A percentile compares a stretch with the other conserved stretches of the same genome.
phyloP scores from a whole-genome alignment of 192 early-diverging fungal species.

The Linnemannia schmuckeri region DNA sequence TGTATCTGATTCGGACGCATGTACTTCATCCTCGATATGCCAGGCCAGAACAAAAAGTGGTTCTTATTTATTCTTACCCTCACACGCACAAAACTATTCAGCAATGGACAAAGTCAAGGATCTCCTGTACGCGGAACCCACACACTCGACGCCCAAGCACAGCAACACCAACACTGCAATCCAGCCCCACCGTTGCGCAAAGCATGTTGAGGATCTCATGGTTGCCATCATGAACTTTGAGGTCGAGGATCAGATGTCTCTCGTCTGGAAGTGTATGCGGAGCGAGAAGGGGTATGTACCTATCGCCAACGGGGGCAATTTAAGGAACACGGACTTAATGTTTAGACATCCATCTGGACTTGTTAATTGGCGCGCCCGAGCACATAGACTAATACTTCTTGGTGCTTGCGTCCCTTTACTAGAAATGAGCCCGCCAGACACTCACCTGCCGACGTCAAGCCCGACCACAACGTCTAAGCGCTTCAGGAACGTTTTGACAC shows the following conservation, averaged over 20 bases:
- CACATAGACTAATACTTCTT: not conserved
- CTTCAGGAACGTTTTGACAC: not conserved
- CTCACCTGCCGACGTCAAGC: constrained; percentile 22
- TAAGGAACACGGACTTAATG: not conserved
- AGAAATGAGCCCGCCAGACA: constrained; percentile 42
- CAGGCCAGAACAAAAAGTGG: too few species aligned
- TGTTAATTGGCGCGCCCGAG: not conserved
- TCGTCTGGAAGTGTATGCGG: constrained; percentile 50
- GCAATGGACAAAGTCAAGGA: constrained; percentile 41
- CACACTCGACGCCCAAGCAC: not conserved
- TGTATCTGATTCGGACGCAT: not conserved
- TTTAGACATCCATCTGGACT: not conserved
- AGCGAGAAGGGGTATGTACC: constrained; percentile 38
- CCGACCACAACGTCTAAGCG: constrained; percentile 30
- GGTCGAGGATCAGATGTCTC: constrained; percentile 41
- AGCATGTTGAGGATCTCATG: constrained; percentile 54
- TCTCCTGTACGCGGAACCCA: constrained; percentile 21
- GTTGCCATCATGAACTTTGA: constrained; percentile 45
- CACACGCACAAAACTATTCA: not conserved
- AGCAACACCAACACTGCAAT: not conserved
- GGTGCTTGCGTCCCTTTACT: not conserved
- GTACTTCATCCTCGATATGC: not conserved
- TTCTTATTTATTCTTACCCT: not conserved
- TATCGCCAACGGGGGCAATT: too few species aligned
- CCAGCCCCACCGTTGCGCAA: constrained; percentile 46